Conservation (phyloP, 176 grass and related monocot species). For the Tuctoria greenei region DNA sequence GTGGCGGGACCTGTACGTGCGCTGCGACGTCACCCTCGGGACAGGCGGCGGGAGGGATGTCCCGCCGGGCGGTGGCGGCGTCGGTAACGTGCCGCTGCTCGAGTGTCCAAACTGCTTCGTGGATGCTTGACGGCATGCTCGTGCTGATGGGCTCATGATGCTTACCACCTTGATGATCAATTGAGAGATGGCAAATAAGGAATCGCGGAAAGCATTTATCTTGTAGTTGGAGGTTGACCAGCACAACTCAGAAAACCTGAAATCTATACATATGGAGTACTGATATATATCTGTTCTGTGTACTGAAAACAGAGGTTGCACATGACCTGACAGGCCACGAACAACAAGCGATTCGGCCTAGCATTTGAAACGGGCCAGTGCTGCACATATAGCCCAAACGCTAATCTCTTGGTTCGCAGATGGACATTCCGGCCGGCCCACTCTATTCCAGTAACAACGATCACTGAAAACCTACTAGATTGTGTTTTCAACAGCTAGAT, state of each 20-base stretch:
- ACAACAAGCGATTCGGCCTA: not conserved
- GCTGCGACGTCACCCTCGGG: conserved; percentile 55
- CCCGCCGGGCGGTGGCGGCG: not conserved
- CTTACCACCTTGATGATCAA: not conserved
- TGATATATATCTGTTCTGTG: not conserved
- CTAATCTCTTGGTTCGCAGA: too few species aligned
- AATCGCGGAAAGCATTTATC: not conserved
- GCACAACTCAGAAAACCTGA: not conserved
- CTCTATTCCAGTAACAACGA: too few species aligned
- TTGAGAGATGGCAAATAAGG: conserved; percentile 22
- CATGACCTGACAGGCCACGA: not conserved
- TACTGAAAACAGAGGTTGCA: not conserved
- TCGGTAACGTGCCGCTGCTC: conserved; percentile 54
- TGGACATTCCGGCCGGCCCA: too few species aligned
- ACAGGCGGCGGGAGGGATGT: conserved; percentile 33
- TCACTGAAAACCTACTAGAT: too few species aligned
- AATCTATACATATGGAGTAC: not conserved
- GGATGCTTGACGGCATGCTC: conserved; percentile 38
- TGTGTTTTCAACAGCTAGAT: too few species aligned
- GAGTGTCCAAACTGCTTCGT: conserved; percentile 60
- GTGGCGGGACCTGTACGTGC: conserved; percentile 63
- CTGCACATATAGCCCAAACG: too few species aligned
- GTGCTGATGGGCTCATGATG: not conserved
- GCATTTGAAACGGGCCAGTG: not conserved
- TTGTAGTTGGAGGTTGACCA: not conserved